Base-by-base conservation (phyloP, 441 rosid species). In the Erodium chrysanthum region DNA sequence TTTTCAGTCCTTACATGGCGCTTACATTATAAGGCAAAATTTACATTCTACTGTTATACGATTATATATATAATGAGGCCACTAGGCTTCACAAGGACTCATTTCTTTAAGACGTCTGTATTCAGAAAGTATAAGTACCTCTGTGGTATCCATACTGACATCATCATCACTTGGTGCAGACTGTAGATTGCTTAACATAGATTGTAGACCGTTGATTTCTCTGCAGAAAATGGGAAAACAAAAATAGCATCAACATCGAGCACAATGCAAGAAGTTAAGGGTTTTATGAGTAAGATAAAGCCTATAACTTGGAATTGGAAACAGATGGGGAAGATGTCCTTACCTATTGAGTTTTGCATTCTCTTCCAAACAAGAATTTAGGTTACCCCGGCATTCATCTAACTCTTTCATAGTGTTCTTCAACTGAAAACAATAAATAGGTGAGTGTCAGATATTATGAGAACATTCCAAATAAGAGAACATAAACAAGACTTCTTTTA, bases 321-420 rank as follows among this genome's bases (percentile, higher is more conserved):
- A 63, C 27, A 71, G 52, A 58, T 74, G 15, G 15, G 9, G 37
- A 71, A 61, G 68, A 71, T 66, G 64, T 66, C 58, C 89, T 82
- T 65, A 92, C 97, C 95, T 83, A 21, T 76, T 78, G 69, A 95
- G 86, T 75, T 84, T 87, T 70, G 84, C 83, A 79, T 95, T 95
- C 70, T 95, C 95, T 74, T 88, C 90, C 42, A 92, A 72, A 83
- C 93, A 92, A 79, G 88, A 80, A 69, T 75, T 84, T 40, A 90
- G 85, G 63, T 82, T 86, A 68, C 10, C 31, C 74, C 84, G 86
- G 84, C 98, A 88, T 71, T 84, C 85, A 73, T 91, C 96, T 68
- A 89, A 80, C 77, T 95, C 91, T 66, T 68, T 71, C 40, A 69
- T 71, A 61, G 94, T 82, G 66, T 71, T 84, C 75, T 81, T 78